Evolutionary conservation across 2,329 filamentous ascomycete genomes (phyloP), one percentile per base, ranked within the genome.

Genomic region (Madurella fahalii): DNA sequence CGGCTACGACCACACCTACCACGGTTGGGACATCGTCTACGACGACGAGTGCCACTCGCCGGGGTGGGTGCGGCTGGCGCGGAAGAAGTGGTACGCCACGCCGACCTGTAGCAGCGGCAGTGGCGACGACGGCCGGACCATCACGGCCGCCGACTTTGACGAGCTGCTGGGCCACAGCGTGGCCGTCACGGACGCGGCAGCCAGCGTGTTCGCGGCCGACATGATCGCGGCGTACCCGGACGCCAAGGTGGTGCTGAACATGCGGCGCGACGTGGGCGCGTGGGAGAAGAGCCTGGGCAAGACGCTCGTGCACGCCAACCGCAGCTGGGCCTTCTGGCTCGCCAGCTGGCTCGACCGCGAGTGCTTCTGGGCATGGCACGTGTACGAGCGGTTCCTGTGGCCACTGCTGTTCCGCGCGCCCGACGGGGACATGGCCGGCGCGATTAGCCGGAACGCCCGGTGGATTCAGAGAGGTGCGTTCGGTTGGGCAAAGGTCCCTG

Each of bases 171-270:
- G 61, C 0, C 60, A 64, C 43, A 37, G 50, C 34, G 57, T 56
- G 9, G 63, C 62, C 9, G 62, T 64, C 1, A 64, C 62, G 9
- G 63, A 65, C 30, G 59, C 59, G 3, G 58, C 61, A 9, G 61
- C 57, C 5, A 56, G 50, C 9, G 49, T 56, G 20, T 73, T 79
- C 25, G 72, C 69, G 2, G 68, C 71, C 16, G 76, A 79, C 47
- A 59, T 78, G 43, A 65, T 79, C 42, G 67, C 71, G 13, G 64
- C 77, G 12, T 64, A 58, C 39, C 52, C 61, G 2, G 47, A 61
- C 18, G 61, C 59, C 8, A 59, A 63, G 20, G 53, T 65, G 39
- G 56, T 64, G 31, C 46, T 65, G 30, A 65, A 64, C 41, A 73
- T 71, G 34, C 64, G 69, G 7, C 62, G 69, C n/a, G 72, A 77